These are phyloP conservation scores for Pythium apleroticum DNA, from an alignment of 352 stramenopile species.

Conservation along the genomic window DNA sequence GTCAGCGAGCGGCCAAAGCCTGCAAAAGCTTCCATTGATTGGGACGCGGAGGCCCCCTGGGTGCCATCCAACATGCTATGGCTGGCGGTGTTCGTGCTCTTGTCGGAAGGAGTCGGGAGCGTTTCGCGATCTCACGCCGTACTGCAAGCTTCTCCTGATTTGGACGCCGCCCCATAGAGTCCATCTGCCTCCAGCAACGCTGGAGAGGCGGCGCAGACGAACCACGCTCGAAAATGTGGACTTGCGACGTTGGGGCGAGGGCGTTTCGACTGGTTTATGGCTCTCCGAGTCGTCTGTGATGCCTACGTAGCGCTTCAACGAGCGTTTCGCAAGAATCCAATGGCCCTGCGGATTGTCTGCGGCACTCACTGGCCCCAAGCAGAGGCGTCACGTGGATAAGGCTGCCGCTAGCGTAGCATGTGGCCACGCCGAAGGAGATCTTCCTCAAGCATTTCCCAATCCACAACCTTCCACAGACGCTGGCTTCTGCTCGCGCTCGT, in stretches of 20 bases:
- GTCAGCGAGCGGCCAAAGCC: background rate
- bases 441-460: constrained; percentile 15
- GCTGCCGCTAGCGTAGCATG: background rate
- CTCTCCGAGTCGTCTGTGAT: background rate
- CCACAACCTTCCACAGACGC: constrained; percentile 1
- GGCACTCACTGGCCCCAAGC: background rate
- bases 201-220: background rate
- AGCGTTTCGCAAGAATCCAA: background rate
- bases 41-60: background rate
- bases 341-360: background rate
- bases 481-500: background rate
- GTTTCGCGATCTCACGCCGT: background rate
- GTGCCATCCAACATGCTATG: background rate
- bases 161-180: background rate
- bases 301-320: background rate
- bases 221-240: background rate
- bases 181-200: background rate
- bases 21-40: background rate
- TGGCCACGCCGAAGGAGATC: background rate
- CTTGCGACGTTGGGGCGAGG: background rate
- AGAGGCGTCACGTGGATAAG: background rate
- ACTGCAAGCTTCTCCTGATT: background rate
- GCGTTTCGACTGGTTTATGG: background rate
- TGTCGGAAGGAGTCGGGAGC: background rate
- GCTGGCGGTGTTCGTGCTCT: background rate